phyloP scores from a whole-genome alignment of 2,329 filamentous ascomycete genomes.

The Falciphora oryzae region DNA sequence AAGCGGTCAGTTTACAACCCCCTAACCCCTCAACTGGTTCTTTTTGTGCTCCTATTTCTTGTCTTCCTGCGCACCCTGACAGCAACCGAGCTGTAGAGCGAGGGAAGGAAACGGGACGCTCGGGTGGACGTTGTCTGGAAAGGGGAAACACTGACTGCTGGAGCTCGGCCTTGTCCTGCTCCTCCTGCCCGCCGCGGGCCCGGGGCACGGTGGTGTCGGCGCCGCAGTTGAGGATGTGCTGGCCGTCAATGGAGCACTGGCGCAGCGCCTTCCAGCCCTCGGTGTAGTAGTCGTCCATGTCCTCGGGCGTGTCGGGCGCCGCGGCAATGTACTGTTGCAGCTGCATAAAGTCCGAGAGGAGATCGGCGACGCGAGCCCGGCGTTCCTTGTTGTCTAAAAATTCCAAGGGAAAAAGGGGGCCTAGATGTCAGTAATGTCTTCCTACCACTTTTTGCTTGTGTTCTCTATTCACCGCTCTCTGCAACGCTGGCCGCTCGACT shows the following conservation, averaged over 20 bases:
- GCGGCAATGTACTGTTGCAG: constrained; percentile 58
- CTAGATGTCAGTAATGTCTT: neutral
- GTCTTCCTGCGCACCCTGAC: neutral
- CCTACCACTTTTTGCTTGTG: neutral
- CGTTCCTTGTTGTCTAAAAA: constrained; percentile 54
- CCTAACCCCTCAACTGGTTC: neutral
- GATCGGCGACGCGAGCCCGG: constrained; percentile 53
- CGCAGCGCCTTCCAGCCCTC: constrained; percentile 58
- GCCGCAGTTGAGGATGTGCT: constrained; percentile 59
- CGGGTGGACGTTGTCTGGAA: neutral
- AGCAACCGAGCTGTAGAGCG: neutral
- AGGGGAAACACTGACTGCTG: constrained; percentile 47
- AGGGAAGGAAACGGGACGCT: constrained; percentile 12
- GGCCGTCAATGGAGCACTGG: constrained; percentile 57
- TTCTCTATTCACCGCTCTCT: neutral
- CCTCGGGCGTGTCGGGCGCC: constrained; percentile 46
- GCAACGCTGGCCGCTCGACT: neutral
- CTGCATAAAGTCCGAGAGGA: constrained; percentile 55
- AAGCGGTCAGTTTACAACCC: no score
- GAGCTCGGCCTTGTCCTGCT: constrained; percentile 57
- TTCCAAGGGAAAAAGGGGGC: neutral
- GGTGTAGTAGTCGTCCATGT: constrained; percentile 55
- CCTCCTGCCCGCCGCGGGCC: constrained; percentile 46
- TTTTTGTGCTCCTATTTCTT: neutral
- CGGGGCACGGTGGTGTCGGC: constrained; percentile 55